Base-by-base conservation (phyloP, 192 early-diverging fungal species). In the Mortierella alpina region DNA sequence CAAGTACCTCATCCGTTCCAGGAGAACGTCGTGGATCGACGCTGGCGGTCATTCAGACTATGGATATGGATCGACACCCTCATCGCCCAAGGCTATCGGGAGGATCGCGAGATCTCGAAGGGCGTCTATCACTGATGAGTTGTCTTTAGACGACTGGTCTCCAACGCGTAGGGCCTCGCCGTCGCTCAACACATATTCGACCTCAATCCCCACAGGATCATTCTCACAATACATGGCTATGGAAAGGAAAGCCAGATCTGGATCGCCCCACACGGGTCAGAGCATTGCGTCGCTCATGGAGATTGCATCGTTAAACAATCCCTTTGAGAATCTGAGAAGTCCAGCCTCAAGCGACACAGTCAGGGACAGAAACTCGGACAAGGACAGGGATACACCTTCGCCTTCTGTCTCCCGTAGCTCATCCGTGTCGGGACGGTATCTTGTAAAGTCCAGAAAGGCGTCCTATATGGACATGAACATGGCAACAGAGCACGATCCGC, bases 1-100 rank as follows among this genome's bases (percentile, higher is more conserved):
- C 39, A 82, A 82, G 41, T 82, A 75, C 23, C 68, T 82, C 10
- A 45, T 82, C 23, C 66, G 72, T 20, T 82, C 80, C n/a, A 56
- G 72, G 31, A 73, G 80, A 57, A 82, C 80, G 11, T 82, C 80
- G 15, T 82, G 72, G 72, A 82, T 82, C 15, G 80, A 75, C 50
- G 80, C 80, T 42, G 64, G 73, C 18, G 72, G 52, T 2, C 70
- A 80, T 47, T 80, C 70, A 0, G 77, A 80, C 10, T 71, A 72
- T 47, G 77, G 77, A 44, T 80, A 72, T 47, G 77, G 77, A 44
- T 80, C 77, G 7, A 72, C 56, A 7, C 70, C 77, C 0, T 80
- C 77, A 12, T 80, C 77, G 17, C 77, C 77, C 42, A 80, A 63
- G 20, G 65, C 66, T 6, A 72, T 72, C 18, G 77, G 77, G 51